These are phyloP conservation scores for Citropsis articulata DNA, from an alignment of 345 rosid species.

Conservation along the genomic window DNA sequence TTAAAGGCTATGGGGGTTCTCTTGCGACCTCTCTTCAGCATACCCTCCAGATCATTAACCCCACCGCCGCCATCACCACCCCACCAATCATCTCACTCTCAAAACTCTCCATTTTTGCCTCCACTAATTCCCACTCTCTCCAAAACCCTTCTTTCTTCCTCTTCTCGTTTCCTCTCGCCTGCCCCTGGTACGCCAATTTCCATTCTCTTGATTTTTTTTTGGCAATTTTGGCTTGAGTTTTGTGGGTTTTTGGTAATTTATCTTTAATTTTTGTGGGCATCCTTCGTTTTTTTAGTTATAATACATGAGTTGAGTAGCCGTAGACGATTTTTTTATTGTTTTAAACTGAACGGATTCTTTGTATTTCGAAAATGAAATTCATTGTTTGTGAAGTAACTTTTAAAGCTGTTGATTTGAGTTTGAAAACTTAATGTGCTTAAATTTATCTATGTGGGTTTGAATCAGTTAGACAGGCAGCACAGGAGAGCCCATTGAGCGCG, in stretches of 20 bases:
- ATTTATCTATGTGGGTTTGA: not conserved
- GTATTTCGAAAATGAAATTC: not conserved
- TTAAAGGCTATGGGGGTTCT: slow-evolving; percentile 9
- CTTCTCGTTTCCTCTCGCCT: not conserved
- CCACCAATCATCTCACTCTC: no score
- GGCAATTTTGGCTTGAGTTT: not conserved
- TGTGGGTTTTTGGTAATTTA: slow-evolving; percentile 3
- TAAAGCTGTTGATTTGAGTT: not conserved
- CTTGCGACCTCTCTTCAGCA: not conserved
- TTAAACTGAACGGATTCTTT: not conserved
- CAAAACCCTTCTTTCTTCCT: not conserved
- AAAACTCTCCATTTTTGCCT: not conserved
- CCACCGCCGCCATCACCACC: not conserved
- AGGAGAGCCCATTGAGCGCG: slow-evolving; percentile 48
- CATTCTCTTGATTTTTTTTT: not conserved
- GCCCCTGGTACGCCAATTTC: slow-evolving; percentile 31
- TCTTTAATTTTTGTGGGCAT: not conserved
- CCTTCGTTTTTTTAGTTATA: no score
- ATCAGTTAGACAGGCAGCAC: slow-evolving; percentile 44
- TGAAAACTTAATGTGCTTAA: not conserved
- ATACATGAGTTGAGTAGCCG: no score
- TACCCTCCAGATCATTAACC: not conserved
- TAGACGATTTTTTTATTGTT: not conserved
- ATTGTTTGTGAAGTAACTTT: not conserved
- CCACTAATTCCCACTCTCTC: not conserved